Evolutionary conservation across 2,329 filamentous ascomycete genomes (phyloP), one percentile per base, ranked within the genome.

Genomic region (Ceratocystis eucalypticola): DNA sequence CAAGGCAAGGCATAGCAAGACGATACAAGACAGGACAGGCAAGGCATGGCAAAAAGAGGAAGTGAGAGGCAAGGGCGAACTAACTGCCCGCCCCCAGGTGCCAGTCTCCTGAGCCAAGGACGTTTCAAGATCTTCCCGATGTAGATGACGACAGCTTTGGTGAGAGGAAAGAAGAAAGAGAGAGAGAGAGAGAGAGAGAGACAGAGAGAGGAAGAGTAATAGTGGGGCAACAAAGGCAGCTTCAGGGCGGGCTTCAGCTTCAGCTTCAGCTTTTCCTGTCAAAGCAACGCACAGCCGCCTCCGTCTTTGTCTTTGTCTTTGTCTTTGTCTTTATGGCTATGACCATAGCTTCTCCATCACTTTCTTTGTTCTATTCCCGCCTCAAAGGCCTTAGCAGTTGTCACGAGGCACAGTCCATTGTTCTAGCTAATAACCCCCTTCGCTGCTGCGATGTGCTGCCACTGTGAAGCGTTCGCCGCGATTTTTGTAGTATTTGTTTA

Each of bases 51-150:
- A 46, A 46, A 2, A n/a, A n/a, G 12, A 46, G 12, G n/a, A 46
- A 17, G 44, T 6, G 44, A 46, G n/a, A 20, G n/a, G 46, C 45
- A 30, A 30, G 30, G 8, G 33, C 46, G n/a, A 15, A 1, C n/a
- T 22, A 22, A 7, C 46, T 22, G 17, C 3, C 46, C 5, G 25
- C 25, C 25, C 28, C 28, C 28, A 28, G 4, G 28, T 5, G 28
- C 28, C 17, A 50, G 17, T 50, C 20, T 12, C 53, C 53, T 57
- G 53, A 28, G 22, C 53, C 5, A 12, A 20, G n/a, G 46, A 28
- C 53, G 53, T 57, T 57, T 57, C 53, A 57, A 57, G 53, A 57
- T 57, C 53, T 57, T 57, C 53, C 53, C 53, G 53, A n/a, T 28
- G 20, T 37, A 30, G 22, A 57, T 33, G 53, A 57, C 53, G 53